Base-by-base conservation (phyloP, 139 green algal genomes). In the Asterochloris erici region DNA sequence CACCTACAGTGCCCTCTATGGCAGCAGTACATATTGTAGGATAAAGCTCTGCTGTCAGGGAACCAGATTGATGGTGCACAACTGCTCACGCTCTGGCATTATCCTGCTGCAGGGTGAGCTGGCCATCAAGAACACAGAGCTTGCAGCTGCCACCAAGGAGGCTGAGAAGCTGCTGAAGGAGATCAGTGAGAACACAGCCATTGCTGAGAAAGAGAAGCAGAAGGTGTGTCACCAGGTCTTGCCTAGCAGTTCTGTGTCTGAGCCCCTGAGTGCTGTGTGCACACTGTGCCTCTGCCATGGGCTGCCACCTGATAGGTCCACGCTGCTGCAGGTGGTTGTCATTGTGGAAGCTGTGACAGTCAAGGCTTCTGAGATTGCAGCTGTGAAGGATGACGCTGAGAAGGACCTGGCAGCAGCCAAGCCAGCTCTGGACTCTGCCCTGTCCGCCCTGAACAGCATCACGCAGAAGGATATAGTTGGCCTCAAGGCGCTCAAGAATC, bases 401-500 rank as follows among this genome's bases (percentile, higher is more conserved):
- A 87, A 83, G 13, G 96, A 99, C 79, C 88, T 99, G 60, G 91
- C 92, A 0, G 92, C 92, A 26, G 96, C 96, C 60, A 95, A 98
- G 89, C 96, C 96, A 23, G 96, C 96, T 14, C 90, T 99, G 60
- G 95, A 98, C 47, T 91, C 93, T 19, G 96, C 96, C 0, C 83
- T 98, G 79, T 84, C 88, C 15, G 96, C 96, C 0, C 88, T 98
- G 38, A 96, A 97, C 88, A 96, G 90, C 66, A 98, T 98, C 90
- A 93, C 88, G 4, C 87, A 85, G n/a, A 96, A 96, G 84, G 95
- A 98, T 84, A 98, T 98, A 84, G 85, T 83, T 15, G 84, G 85
- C 14, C 88, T 98, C 12, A 98, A 98, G 90, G 93, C 95, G 28
- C 91, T 99, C 12, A 98, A 97, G 87, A 98, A 96, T 84, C 96